Evolutionary conservation across 1,139 yeast species (phyloP).

Genomic region (Pichia sp.): DNA sequence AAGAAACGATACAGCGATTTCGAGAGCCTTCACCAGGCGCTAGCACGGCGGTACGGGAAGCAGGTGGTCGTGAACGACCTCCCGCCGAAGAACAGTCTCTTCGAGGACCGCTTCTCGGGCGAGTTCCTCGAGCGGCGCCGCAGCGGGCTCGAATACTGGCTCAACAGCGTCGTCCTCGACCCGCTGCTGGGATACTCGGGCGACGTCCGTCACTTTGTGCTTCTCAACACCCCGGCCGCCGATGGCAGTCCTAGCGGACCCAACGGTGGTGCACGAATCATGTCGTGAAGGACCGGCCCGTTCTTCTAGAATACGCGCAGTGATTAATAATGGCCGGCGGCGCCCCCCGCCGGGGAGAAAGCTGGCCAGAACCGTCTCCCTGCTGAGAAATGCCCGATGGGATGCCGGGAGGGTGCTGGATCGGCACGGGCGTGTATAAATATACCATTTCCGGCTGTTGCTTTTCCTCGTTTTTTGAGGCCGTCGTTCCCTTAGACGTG

Average conservation of each 20-base stretch:
- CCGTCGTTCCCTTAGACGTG: background rate
- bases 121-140: slow-evolving; percentile 60
- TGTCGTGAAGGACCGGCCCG: background rate
- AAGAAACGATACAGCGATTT: slow-evolving; percentile 65
- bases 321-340: background rate
- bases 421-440: background rate
- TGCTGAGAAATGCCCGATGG: background rate
- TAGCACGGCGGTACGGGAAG: slow-evolving; percentile 40
- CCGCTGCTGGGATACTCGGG: slow-evolving; percentile 35
- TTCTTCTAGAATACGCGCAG: background rate
- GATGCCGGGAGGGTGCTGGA: background rate
- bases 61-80: slow-evolving; percentile 48
- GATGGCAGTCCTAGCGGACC: too few species aligned
- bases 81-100: slow-evolving; percentile 51
- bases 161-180: slow-evolving; percentile 61
- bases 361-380: background rate
- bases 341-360: background rate
- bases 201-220: slow-evolving; percentile 33
- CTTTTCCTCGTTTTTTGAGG: background rate
- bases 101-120: slow-evolving; percentile 25
- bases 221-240: slow-evolving; percentile 19
- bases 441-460: background rate
- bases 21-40: slow-evolving; percentile 41
- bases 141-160: slow-evolving; percentile 69
- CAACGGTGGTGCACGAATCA: background rate